Base-by-base conservation (phyloP, 352 stramenopile genomes). In the Phytophthora multivora region DNA sequence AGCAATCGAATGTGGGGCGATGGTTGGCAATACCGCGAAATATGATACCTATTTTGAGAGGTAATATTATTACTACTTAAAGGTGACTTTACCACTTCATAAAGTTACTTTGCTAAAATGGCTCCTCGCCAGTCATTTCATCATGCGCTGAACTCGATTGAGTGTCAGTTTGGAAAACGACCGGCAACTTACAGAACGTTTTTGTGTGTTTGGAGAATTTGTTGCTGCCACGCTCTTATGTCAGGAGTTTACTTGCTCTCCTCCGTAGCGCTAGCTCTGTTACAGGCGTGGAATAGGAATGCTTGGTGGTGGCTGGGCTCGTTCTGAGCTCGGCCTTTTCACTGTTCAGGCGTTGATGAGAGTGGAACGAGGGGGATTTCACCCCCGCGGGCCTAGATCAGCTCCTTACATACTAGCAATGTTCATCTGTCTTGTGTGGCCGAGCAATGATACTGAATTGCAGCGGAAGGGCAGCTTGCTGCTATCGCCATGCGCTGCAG, bases 361-460 rank as follows among this genome's bases (percentile, higher is more conserved):
- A 91, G 80, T 91, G 82, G 82, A 89, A 71, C 54, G 72, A 61
- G 51, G 54, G 56, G 69, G 42, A 63, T 35, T 66, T 23, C 50
- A 63, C 51, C 67, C 36, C 38, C 54, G 15, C 64, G 64, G 68
- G 75, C 79, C 82, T 91, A 91, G 82, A 91, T 89, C 82, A 88
- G 71, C 66, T 86, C 73, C 82, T 88, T 73, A 91, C 82, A 91
- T 80, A 11, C 58, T 16, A 4, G n/a, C n/a, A 21, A 30, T 33
- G 18, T 33, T 18, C 7, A 19, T 30, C 8, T 55, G 4, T 47
- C 18, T 46, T 31, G 15, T 62, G 45, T 45, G 7, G 13, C 42
- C 10, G 55, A 86, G 78, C 80, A 87, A 74, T 84, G 71, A 85
- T 90, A 90, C 80, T 90, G 80, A 90, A 87, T 85, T 91, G 80